These are phyloP conservation scores for Exutisphaerella laricina DNA, from an alignment of 2,329 filamentous ascomycete genomes.

Conservation along the genomic window DNA sequence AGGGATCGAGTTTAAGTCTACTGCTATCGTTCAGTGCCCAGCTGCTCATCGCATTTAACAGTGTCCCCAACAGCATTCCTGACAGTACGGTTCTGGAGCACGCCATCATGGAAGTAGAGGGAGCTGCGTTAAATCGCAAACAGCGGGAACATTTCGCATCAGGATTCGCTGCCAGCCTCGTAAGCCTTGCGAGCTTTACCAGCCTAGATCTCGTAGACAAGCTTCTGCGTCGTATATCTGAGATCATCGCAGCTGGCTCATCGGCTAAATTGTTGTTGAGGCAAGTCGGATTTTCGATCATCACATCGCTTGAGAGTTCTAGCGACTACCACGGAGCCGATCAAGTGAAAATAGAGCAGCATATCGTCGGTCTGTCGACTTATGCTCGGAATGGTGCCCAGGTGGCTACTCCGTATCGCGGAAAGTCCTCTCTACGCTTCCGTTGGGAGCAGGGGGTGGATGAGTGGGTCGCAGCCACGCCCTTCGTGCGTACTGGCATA, in stretches of 20 bases:
- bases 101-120: not conserved
- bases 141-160: slow-evolving; percentile 2
- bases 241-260: not conserved
- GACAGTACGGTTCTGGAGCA: not conserved
- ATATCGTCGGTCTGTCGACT: too few species aligned
- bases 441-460: slow-evolving; percentile 43
- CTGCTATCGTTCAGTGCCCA: not conserved
- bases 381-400: too few species aligned
- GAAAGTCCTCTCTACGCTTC: slow-evolving; percentile 25
- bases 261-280: slow-evolving; percentile 6
- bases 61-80: not conserved
- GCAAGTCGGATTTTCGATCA: not conserved
- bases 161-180: not conserved
- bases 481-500: slow-evolving; percentile 16
- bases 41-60: too few species aligned
- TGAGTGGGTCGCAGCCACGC: slow-evolving; percentile 42
- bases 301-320: too few species aligned
- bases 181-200: not conserved
- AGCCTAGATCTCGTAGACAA: not conserved
- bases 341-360: too few species aligned
- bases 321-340: too few species aligned
- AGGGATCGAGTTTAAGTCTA: too few species aligned
- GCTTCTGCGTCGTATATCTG: not conserved
- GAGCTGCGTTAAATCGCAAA: not conserved
- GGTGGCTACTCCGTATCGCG: too few species aligned